Base-by-base conservation (phyloP, 352 stramenopile species). In the Saprolegnia parasitica region DNA sequence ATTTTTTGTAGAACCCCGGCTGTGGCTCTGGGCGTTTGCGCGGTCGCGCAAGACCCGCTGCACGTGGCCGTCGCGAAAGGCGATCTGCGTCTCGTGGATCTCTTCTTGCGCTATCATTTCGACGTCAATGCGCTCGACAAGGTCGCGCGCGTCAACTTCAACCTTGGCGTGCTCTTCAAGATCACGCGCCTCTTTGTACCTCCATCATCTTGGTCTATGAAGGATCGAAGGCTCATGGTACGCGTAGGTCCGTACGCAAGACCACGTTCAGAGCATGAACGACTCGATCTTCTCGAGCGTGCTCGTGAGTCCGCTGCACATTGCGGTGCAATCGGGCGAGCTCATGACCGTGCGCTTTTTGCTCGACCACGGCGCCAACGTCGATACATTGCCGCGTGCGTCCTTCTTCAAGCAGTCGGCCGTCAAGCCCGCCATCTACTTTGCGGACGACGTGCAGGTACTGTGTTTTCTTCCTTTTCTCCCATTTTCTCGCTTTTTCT, bases 111-210 rank as follows among this genome's bases (percentile, higher is more conserved):
- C 9, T 72, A 79, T 18, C 80, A 78, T 0, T 80, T 89, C 42
- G 76, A 88, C 45, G 79, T 86, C 3, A 93, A 93, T 54, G 77
- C 76, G 15, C 74, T 90, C 3, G 83, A 93, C 66, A 93, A 93
- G 71, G 84, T 93, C 3, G 72, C 81, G 39, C 83, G 83, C 32
- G 81, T 91, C 18, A 90, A 91, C 64, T 91, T 93, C 26, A 93
- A 91, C 26, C 71, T 91, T 21, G 81, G 80, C 0, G 60, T 90
- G 16, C 65, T 90, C 5, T 93, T 91, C 73, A 88, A 90, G 65
- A 75, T 77, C 63, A 89, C 77, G 49, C 80, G 83, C 5, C 72
- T 89, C 56, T 50, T 89, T 57, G 77, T 88, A 81, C 52, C 8
- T 16, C 8, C 52, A n/a, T n/a, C n/a, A n/a, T n/a, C n/a, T n/a